These are phyloP conservation scores for Westerdykella sp. DNA, from an alignment of 2,329 filamentous ascomycete species.

Conservation along the genomic window DNA sequence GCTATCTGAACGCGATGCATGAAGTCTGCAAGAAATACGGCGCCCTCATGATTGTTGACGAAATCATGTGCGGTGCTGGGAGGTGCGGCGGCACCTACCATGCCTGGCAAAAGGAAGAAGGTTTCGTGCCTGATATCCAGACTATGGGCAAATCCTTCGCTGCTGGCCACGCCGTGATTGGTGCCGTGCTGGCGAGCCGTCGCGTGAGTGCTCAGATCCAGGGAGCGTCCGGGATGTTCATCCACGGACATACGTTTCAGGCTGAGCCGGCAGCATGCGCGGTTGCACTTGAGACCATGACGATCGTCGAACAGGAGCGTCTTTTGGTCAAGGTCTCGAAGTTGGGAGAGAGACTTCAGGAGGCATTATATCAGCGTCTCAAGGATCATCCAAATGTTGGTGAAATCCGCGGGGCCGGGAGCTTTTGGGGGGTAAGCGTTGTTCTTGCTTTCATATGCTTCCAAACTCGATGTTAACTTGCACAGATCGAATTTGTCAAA, in stretches of 20 bases:
- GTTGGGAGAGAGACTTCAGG: constrained; percentile 48
- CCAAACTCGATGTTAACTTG: constrained; percentile 5
- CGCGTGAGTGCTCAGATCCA: constrained; percentile 47
- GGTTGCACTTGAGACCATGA: constrained; percentile 57
- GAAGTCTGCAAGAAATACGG: constrained; percentile 64
- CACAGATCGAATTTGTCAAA: constrained; percentile 53
- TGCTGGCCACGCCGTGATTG: constrained; percentile 57
- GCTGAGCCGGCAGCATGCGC: constrained; percentile 55
- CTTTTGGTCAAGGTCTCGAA: constrained; percentile 53
- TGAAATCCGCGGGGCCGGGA: constrained; percentile 54
- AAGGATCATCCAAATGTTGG: constrained; percentile 48
- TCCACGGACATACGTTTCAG: constrained; percentile 60
- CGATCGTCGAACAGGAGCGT: constrained; percentile 47
- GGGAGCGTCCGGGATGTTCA: constrained; percentile 44
- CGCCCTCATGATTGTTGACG: constrained; percentile 70
- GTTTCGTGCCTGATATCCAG: constrained; percentile 57
- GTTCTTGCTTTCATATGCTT: neutral
- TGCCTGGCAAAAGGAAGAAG: constrained; percentile 54
- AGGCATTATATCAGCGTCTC: constrained; percentile 41
- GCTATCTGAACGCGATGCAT: constrained; percentile 65
- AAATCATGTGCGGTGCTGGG: constrained; percentile 67
- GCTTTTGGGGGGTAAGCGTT: constrained; percentile 51
- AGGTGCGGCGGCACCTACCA: constrained; percentile 52
- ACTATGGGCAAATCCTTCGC: constrained; percentile 62
- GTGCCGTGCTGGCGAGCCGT: constrained; percentile 52